A percentile compares a stretch with the other conserved stretches of the same genome.
These are phyloP conservation scores for Rubroshorea leprosula DNA, from an alignment of 345 rosid species.

Conservation along the genomic window DNA sequence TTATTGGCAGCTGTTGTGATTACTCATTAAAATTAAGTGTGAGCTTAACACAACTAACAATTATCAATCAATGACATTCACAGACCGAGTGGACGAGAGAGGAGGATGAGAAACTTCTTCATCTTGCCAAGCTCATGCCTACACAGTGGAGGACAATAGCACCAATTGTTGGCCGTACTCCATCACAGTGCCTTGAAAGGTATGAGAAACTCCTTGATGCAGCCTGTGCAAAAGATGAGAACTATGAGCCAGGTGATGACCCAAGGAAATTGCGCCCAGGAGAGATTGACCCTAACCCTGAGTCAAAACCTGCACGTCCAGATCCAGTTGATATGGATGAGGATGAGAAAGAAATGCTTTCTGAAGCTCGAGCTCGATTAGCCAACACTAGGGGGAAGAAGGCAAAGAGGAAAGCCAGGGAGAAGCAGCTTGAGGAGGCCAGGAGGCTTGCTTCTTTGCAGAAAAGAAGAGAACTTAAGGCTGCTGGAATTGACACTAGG, in stretches of 20 bases:
- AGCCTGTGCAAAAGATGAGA: constrained; percentile 95
- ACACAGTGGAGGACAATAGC: constrained; percentile 99
- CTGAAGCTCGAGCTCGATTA: constrained; percentile 94
- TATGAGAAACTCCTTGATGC: constrained; percentile 98
- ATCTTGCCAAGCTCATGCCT: constrained; percentile 98
- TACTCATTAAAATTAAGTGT: no score
- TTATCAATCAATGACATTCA: constrained; percentile 19
- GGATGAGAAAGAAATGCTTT: constrained; percentile 99
- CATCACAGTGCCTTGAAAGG: constrained; percentile 97
- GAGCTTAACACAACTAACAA: no score
- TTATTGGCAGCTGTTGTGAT: no score
- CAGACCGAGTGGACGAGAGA: constrained; percentile 99
- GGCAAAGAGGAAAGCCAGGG: constrained; percentile 97
- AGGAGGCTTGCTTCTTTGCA: constrained; percentile 98
- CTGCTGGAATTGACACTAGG: constrained; percentile 89
- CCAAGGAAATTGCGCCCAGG: constrained; percentile 96
- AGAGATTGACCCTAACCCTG: constrained; percentile 97
- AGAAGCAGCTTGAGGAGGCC: constrained; percentile 98
- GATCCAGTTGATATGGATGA: constrained; percentile 99
- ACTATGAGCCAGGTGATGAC: constrained; percentile 90
- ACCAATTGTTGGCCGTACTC: constrained; percentile 98
- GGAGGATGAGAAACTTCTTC: constrained; percentile 98
- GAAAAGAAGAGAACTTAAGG: constrained; percentile 94
- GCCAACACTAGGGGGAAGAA: constrained; percentile 97
- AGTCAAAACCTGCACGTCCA: constrained; percentile 98